Evolutionary conservation across 805 yeast genomes (phyloP).

Genomic region (Maudiozyma saulgeensis): DNA sequence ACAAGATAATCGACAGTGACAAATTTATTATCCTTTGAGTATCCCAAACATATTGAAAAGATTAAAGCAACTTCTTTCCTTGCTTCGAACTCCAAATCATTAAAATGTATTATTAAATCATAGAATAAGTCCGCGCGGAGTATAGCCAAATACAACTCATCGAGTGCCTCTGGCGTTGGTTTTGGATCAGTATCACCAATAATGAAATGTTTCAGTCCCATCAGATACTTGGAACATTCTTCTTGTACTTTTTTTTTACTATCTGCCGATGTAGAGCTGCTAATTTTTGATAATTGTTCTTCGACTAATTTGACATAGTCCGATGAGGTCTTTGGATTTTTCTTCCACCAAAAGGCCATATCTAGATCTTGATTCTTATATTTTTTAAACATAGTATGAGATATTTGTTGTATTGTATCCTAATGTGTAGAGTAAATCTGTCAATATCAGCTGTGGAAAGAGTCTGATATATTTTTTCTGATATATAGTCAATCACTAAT

Average conservation of each 20-base stretch:
- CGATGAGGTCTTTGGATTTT: conserved; percentile 82
- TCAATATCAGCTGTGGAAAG: too few species aligned
- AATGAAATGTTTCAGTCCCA: conserved; percentile 55
- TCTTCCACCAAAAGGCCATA: conserved; percentile 86
- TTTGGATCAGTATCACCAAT: conserved; percentile 49
- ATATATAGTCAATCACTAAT: background rate
- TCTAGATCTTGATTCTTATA: conserved; percentile 24
- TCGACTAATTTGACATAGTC: conserved; percentile 70
- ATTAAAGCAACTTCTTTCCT: conserved; percentile 71
- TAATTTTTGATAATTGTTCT: conserved; percentile 63
- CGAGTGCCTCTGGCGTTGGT: conserved; percentile 61
- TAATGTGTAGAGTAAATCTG: too few species aligned
- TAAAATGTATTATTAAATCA: conserved; percentile 48
- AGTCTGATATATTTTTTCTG: background rate
- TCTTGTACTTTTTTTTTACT: conserved; percentile 48
- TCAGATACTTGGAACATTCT: conserved; percentile 56
- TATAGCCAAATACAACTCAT: conserved; percentile 70
- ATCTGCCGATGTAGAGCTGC: conserved; percentile 27
- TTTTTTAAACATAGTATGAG: conserved; percentile 19
- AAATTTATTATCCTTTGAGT: conserved; percentile 63
- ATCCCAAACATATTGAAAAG: conserved; percentile 66
- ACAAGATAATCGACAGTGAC: conserved; percentile 84
- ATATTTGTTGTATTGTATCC: background rate
- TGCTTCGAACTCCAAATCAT: conserved; percentile 77
- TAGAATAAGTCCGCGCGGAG: conserved; percentile 62